Evolutionary conservation across 768 basidiomycete genomes (phyloP), one percentile per base, ranked within the genome.

Genomic region (Asterophora lycoperdoides): DNA sequence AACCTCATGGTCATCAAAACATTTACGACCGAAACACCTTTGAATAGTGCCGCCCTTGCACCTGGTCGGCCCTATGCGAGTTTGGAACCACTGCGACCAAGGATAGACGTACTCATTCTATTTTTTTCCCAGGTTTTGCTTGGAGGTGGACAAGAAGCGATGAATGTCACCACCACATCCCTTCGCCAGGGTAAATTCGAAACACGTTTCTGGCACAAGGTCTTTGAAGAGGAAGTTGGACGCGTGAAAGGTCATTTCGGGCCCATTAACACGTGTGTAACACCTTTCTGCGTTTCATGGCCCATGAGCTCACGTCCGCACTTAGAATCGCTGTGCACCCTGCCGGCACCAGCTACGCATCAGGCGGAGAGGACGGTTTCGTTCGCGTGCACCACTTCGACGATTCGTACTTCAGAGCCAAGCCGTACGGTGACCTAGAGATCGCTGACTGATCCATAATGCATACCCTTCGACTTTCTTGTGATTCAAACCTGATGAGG

Each of bases 181-280:
- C 61, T 83, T 18, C 83, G 96, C 44, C 91, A 96, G 65, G 96
- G 95, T 17, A 96, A 97, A 68, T 99, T 99, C 66, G 96, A 98
- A 71, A 91, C 93, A 9, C 79, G 93, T 33, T 97, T 99, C 73
- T 98, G 93, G 93, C 95, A 99, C 75, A 92, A 87, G 58, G 76
- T 95, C 32, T 89, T 95, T 59, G 93, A 95, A 68, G 93, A 96
- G 73, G 95, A 98, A 65, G 87, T 98, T 46, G 93, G 95, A 14
- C 83, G 94, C 9, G 94, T 99, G 36, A 94, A 93, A 66, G 96
- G 96, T 10, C 95, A 98, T 67, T 99, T 98, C 62, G 92, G 92
- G 8, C 92, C 93, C 36, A 84, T 94, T 68, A 94, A 95, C 69
- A 93, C 93, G 93, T 96, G 60, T 57, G 92, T 81, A 17, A 20